Evolutionary conservation across 1,139 yeast genomes (phyloP), one percentile per base, ranked within the genome.

Genomic region (Pichia sp.): DNA sequence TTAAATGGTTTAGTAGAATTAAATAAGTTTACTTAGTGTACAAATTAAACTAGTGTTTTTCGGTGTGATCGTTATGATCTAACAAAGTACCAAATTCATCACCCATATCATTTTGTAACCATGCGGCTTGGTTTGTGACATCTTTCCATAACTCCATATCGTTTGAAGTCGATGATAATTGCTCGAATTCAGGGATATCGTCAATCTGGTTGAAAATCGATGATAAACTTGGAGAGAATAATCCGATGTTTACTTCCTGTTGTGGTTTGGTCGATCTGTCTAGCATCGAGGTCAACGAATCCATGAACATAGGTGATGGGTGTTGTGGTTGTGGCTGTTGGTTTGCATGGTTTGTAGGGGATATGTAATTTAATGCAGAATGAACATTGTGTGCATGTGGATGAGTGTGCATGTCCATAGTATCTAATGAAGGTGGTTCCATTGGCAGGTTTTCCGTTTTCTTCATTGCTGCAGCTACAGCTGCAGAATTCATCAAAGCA

Each of bases 141-240:
- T 84, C 88, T 61, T 80, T 79, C 91, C 94, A 82, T 45, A 88
- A 65, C 57, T 84, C 76, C 56, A 79, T 76, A 58, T 85, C 89
- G 68, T 62, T 66, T 9, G 68, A 63, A 38, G 55, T 58, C 15
- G 60, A 57, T 14, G 54, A 48, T 27, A 67, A 42, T 8, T 43
- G 51, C 19, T 60, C 62, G 45, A 61, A 52, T 32, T 55, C 58
- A 4, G 63, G 61, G 27, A 60, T 54, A 42, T 59, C 62, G 35
- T 61, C 63, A 4, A 58, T 50, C n/a, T 55, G 58, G 11, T 55
- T 52, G 21, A 60, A 49, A n/a, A 61, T 53, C 4, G 61, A 56
- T 14, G 55, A 42, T 15, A 59, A 46, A 19, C 56, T 52, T 10
- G 64, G 63, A 12, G 65, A 59, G 39, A 58, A 56, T 3, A 45